phyloP scores from a whole-genome alignment of 2,329 filamentous ascomycete genomes.

The Parascedosporium putredinis region DNA sequence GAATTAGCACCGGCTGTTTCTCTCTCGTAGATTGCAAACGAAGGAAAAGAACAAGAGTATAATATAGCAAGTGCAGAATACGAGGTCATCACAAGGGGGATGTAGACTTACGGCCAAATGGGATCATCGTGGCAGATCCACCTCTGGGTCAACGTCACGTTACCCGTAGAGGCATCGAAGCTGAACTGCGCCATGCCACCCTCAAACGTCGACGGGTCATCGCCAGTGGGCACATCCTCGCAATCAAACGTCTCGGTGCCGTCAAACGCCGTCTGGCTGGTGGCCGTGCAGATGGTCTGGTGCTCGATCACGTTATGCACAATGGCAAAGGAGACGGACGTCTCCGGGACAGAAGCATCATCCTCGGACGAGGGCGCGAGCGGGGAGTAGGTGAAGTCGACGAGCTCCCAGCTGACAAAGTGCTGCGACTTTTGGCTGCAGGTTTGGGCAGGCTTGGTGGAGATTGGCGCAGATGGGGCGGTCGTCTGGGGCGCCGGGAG shows the following conservation, averaged over 20 bases:
- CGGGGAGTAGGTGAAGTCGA: not conserved
- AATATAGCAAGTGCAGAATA: no score
- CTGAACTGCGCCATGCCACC: not conserved
- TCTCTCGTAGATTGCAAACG: not conserved
- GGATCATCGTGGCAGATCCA: conserved; percentile 1
- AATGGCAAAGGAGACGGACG: not conserved
- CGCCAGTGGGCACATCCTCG: not conserved
- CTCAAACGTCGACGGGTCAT: not conserved
- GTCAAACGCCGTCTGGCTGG: not conserved
- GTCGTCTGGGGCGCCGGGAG: not conserved
- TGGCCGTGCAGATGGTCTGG: not conserved
- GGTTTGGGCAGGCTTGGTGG: not conserved
- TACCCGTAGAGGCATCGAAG: not conserved
- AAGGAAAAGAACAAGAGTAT: not conserved
- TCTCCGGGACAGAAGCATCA: not conserved
- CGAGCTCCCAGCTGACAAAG: not conserved
- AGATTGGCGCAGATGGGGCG: not conserved
- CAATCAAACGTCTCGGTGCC: not conserved
- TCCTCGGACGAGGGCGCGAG: not conserved
- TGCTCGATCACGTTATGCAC: not conserved
- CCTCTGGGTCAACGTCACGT: not conserved
- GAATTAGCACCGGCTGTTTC: no score
- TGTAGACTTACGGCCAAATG: not conserved
- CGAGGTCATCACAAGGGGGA: no score
- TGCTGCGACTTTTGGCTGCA: not conserved